Evolutionary conservation across 2,329 filamentous ascomycete genomes (phyloP), one percentile per base, ranked within the genome.

Genomic region (Cladosporium sp.): DNA sequence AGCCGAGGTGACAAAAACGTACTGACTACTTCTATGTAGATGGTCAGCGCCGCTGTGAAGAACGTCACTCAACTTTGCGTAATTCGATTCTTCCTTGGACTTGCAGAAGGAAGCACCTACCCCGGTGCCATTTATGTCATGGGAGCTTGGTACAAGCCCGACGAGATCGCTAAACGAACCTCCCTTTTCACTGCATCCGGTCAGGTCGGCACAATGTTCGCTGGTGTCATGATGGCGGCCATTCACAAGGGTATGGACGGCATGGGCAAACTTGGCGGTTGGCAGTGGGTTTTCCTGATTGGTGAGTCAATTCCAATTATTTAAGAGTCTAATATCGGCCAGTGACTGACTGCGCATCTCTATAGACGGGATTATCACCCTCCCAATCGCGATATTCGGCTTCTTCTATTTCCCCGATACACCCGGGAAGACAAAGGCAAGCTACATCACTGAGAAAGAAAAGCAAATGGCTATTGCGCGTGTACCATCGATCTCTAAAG

Each of bases 141-240:
- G 1, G 85, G 86, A 2, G 84, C 83, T 0, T 88, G 86, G 86
- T 89, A 88, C 72, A 88, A 82, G 0, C 80, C 82, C 62, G 76
- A 79, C n/a, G 86, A 89, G 74, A 82, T 89, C 0, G 86, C 85
- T 3, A 89, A 88, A 72, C 80, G 87, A 4, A 84, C 80, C 31
- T 86, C 85, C 8, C 83, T 89, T 62, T 89, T 89, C 73, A 87
- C 85, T 1, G 82, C 84, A 0, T 85, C 83, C 1, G 86, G 86
- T 0, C 78, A 88, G 1, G 85, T 84, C 0, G 87, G 86, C 0
- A 87, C 83, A 0, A 85, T 89, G 82, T 85, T 89, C 61, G 83
- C 84, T 14, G 87, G 87, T 1, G 87, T 88, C 73, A 83, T 89
- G 64, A 86, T 88, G 72, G 84, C 83, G 0, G 85, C 84, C 8